phyloP scores from a whole-genome alignment of 164 flowering plant genomes.

The Vitis rupestris region DNA sequence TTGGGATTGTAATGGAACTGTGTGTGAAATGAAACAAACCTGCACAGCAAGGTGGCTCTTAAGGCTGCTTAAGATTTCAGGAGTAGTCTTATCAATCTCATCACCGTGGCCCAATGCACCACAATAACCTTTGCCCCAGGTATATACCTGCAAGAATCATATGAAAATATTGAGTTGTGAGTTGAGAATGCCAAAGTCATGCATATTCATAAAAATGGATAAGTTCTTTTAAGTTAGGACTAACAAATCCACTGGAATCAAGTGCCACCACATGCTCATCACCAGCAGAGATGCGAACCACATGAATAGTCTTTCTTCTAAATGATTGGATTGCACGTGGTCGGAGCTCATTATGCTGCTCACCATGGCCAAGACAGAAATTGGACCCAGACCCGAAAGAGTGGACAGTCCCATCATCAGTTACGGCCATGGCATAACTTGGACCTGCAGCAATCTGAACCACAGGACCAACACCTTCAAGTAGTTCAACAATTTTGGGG shows the following conservation, averaged over 20 bases:
- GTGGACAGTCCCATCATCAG: constrained; percentile 64
- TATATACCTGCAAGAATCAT: constrained; percentile 56
- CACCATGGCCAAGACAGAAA: constrained; percentile 97
- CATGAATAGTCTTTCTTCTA: constrained; percentile 66
- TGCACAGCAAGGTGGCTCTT: constrained; percentile 68
- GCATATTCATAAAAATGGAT: background rate
- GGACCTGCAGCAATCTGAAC: constrained; percentile 90
- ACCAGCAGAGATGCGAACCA: constrained; percentile 83
- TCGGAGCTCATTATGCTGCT: constrained; percentile 71
- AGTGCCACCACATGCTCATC: constrained; percentile 97
- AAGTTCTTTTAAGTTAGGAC: constrained; percentile 19
- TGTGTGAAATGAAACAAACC: constrained; percentile 35
- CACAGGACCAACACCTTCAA: constrained; percentile 50
- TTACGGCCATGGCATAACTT: constrained; percentile 70
- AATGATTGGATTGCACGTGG: constrained; percentile 76
- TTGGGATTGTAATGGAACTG: background rate
- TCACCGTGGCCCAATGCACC: constrained; percentile 97
- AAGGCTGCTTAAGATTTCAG: constrained; percentile 56
- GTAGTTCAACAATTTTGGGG: constrained; percentile 61
- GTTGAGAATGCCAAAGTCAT: background rate
- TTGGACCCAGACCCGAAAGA: constrained; percentile 93
- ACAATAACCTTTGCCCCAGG: constrained; percentile 99
- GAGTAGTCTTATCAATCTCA: constrained; percentile 85
- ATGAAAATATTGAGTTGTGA: background rate
- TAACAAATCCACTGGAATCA: constrained; percentile 87